Base-by-base conservation (phyloP, 306 rosid genomes). In the Quercus engelmannii region DNA sequence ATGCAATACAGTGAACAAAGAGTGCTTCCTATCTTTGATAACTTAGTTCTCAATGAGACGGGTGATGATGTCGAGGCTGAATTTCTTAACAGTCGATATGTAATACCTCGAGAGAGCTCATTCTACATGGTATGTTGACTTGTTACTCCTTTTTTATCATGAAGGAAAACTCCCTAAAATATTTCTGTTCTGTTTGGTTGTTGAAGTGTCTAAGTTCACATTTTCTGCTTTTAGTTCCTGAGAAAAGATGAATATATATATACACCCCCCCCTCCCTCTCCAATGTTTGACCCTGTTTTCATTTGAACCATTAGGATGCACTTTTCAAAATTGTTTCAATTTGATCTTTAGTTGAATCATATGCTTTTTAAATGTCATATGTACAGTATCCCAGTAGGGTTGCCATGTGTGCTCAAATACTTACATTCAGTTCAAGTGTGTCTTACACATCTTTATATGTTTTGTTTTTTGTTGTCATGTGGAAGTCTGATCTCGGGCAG, bases 401-500 rank as follows among this genome's bases (percentile, higher is more conserved):
- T 19, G 11, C 52, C 9, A 33, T n/a, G 5, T 33, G 14, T 26
- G 30, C 6, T 75, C 62, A 14, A 58, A 28, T 31, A 11, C 71
- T 80, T 13, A 21, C 21, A 80, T 68, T 73, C 77, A 59, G 63
- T 72, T 62, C 65, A 78, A 56, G 75, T 67, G 75, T 77, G 25
- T 79, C 93, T 93, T 74, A 87, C 92, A n/a, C 80, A 55, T 71
- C 79, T 77, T 67, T 65, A 56, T 77, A 68, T 79, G 59, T 83
- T 61, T 82, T 85, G 81, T 73, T 82, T 84, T 89, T 59, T 74
- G 58, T 83, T 74, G 68, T 83, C 91, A 80, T 82, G 90, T 88
- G 82, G 97, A 92, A 95, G 99, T 92, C 99, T 86, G 96, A 92
- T 86, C 86, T 92, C 92, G 82, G 90, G 85, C 89, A 87, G 86